These are phyloP conservation scores for Anthoceros angustus DNA, from an alignment of 225 moss, liverwort and hornwort genomes.

Conservation along the genomic window DNA sequence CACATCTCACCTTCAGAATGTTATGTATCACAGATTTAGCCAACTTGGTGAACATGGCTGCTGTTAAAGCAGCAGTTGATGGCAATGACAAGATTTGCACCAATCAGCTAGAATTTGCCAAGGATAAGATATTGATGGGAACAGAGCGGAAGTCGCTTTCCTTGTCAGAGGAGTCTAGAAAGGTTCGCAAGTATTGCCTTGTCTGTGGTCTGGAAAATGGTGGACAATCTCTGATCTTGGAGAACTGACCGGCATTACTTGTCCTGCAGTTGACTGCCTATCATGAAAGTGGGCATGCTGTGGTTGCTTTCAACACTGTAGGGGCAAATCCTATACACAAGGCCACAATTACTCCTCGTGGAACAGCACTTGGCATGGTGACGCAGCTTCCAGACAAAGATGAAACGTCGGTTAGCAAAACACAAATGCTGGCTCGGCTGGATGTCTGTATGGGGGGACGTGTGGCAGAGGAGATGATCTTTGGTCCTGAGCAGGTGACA, in stretches of 20 bases:
- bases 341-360: slow-evolving; percentile 92
- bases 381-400: slow-evolving; percentile 98
- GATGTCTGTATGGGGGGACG: slow-evolving; percentile 99
- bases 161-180: slow-evolving; percentile 80
- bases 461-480: slow-evolving; percentile 94
- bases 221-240: neutral
- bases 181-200: slow-evolving; percentile 20
- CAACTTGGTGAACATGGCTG: slow-evolving; percentile 97
- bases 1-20: neutral
- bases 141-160: slow-evolving; percentile 90
- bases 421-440: slow-evolving; percentile 82
- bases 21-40: slow-evolving; percentile 54
- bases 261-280: slow-evolving; percentile 86
- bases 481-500: slow-evolving; percentile 87
- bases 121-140: slow-evolving; percentile 96
- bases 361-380: slow-evolving; percentile 95
- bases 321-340: slow-evolving; percentile 98
- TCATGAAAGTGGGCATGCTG: slow-evolving; percentile 97
- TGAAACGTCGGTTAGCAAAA: slow-evolving; percentile 93
- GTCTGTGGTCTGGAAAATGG: neutral
- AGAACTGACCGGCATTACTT: neutral
- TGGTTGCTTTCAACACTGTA: slow-evolving; percentile 78
- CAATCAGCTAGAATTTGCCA: slow-evolving; percentile 87
- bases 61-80: slow-evolving; percentile 97
- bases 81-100: slow-evolving; percentile 68